A percentile compares a stretch with the other conserved stretches of the same genome.
These are phyloP conservation scores for Auxenochlorella pyrenoidosa DNA, from an alignment of 139 green algal species.

Conservation along the genomic window DNA sequence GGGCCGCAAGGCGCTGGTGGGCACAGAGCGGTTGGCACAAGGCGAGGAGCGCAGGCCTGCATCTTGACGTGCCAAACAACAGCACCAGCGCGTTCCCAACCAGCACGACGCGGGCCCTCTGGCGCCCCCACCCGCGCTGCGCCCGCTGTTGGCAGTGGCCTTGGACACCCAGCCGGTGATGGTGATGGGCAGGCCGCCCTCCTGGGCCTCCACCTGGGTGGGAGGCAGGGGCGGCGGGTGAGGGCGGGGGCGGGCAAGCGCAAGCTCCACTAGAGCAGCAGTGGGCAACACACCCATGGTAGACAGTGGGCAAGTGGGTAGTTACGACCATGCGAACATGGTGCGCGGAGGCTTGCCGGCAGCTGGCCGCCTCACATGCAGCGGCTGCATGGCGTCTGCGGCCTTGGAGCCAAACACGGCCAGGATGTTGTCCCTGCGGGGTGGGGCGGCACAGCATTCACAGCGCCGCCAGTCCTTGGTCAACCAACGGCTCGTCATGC, in stretches of 20 bases:
- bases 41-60: not conserved
- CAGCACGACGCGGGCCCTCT: too few relatives aligned
- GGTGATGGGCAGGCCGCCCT: slow-evolving; percentile 11
- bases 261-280: not conserved
- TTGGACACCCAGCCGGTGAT: slow-evolving; percentile 80
- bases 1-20: not conserved
- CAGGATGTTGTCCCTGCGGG: slow-evolving; percentile 73
- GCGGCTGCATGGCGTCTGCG: slow-evolving; percentile 65
- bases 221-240: not conserved
- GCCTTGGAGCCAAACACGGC: slow-evolving; percentile 85
- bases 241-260: not conserved
- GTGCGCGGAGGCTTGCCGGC: too few relatives aligned
- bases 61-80: too few relatives aligned
- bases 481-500: too few relatives aligned
- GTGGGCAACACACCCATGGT: too few relatives aligned
- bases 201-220: slow-evolving; percentile 6
- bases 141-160: slow-evolving; percentile 53
- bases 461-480: too few relatives aligned
- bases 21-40: too few relatives aligned
- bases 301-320: not conserved
- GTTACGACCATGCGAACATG: too few relatives aligned
- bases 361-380: slow-evolving; percentile 62
- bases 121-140: slow-evolving; percentile 5
- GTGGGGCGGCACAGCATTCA: too few relatives aligned
- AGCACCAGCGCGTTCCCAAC: not conserved